Conservation (phyloP, 1,139 yeast genomes). For the Saccharomyces pastorianus region DNA sequence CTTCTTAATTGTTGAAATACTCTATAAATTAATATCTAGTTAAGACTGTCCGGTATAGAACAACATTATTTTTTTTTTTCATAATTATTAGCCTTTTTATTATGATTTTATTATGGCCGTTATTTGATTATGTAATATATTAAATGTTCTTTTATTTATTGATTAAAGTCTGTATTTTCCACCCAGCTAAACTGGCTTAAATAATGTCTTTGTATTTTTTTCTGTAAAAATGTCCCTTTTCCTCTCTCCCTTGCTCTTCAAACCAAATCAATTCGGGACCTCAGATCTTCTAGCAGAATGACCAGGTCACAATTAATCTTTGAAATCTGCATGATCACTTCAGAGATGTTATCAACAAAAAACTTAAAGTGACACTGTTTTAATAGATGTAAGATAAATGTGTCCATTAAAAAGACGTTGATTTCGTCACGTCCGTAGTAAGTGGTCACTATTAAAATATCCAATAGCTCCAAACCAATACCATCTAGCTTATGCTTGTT, state of each 20-base stretch:
- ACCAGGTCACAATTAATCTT: neutral
- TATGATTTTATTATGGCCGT: no score
- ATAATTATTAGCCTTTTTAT: neutral
- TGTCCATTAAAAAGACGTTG: neutral
- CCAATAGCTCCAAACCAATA: constrained; percentile 2
- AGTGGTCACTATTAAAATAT: constrained; percentile 3
- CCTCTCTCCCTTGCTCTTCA: neutral
- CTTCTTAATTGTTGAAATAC: no score
- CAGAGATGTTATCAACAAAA: neutral
- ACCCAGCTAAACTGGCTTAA: neutral
- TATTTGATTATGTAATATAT: no score
- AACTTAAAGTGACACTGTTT: constrained; percentile 3
- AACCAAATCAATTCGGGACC: neutral
- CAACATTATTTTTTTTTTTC: no score
- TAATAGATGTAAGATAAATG: neutral
- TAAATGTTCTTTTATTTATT: neutral
- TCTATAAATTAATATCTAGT: no score
- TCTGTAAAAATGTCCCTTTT: neutral
- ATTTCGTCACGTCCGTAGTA: neutral
- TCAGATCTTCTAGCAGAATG: neutral
- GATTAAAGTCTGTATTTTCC: neutral
- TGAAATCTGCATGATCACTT: neutral
- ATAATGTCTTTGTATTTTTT: neutral
- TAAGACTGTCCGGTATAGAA: no score
- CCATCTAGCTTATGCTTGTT: neutral